Base-by-base conservation (phyloP, 345 rosid species). In the thale cress (Arabidopsis thaliana) region DNA sequence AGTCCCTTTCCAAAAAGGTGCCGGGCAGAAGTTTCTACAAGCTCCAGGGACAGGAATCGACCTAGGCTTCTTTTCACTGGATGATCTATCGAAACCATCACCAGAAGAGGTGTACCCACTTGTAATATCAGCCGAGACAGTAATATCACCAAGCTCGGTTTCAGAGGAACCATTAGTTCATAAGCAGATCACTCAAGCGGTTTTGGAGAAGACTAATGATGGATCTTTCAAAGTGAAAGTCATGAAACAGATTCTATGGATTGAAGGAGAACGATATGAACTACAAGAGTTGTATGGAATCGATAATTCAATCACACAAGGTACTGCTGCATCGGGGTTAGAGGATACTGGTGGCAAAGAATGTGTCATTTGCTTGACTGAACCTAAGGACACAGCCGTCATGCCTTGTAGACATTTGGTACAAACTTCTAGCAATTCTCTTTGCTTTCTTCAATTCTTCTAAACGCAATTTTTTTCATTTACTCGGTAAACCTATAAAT, bases 361-460 rank as follows among this genome's bases (percentile, higher is more conserved):
- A 66, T 93, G 98, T 62, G 98, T 90, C 57, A 90, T 93, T 63
- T 93, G 98, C 93, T 85, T 93, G 96, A 87, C 90, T 51, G 95
- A 90, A 81, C 90, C 90, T 20, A 89, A 90, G 86, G 89, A 90
- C 83, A 93, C 96, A 1, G 95, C 95, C 30, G 87, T 85, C 7
- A 74, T 93, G 71, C 98, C 98, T 55, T 93, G 98, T 84, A 82
- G 98, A 45, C 98, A 93, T 83, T 85, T 93, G 98, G 98, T 90
- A 74, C 87, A 42, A 32, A 34, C 28, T 72, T 66, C 32, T 66
- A 7, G 0, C 51, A 3, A 5, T 28, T 59, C 8, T 49, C 51
- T 70, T 77, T 61, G 7, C 10, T 45, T 34, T 76, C 16, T 24
- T 45, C 41, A 55, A 11, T 34, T 76, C 16, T 24, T 45, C 41